Evolutionary conservation across 1,284 basidiomycete species (phyloP).

Genomic region (Boletus semigastroideus): DNA sequence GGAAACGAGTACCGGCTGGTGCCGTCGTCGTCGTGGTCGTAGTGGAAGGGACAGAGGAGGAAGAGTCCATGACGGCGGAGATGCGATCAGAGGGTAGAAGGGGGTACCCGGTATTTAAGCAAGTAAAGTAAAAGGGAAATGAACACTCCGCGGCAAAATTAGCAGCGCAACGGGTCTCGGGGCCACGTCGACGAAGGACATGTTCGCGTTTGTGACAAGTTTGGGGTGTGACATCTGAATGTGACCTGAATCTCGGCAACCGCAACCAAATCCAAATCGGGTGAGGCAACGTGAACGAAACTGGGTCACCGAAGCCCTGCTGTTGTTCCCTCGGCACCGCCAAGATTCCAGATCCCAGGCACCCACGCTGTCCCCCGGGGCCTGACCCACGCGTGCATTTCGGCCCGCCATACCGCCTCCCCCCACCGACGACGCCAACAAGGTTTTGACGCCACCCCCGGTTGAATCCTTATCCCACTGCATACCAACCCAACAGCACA

Average conservation of each 20-base stretch:
- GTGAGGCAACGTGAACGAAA: conserved; percentile 30
- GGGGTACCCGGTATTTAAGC: conserved; percentile 23
- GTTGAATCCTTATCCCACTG: conserved; percentile 19
- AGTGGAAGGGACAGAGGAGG: conserved; percentile 37
- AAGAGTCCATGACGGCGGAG: conserved; percentile 18
- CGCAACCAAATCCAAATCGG: conserved; percentile 34
- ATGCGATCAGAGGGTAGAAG: conserved; percentile 12
- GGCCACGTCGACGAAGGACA: conserved; percentile 39
- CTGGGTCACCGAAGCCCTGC: conserved; percentile 27
- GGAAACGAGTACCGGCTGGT: conserved; percentile 52
- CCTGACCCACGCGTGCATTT: conserved; percentile 9
- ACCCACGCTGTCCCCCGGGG: conserved; percentile 18
- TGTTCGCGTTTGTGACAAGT: conserved; percentile 28
- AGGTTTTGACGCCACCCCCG: conserved; percentile 25
- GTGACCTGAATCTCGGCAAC: conserved; percentile 38
- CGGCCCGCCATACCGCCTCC: conserved; percentile 27
- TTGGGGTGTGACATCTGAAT: conserved; percentile 23
- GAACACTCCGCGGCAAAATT: conserved; percentile 35
- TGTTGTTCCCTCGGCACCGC: conserved; percentile 36
- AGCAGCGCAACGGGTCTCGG: conserved; percentile 28
- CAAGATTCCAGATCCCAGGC: conserved; percentile 36
- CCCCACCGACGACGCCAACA: conserved; percentile 28
- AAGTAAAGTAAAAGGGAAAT: conserved; percentile 20
- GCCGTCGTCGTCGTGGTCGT: no score
- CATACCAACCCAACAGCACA: background rate